These are phyloP conservation scores for Termitomyces sp. DNA, from an alignment of 768 basidiomycete genomes.

Conservation along the genomic window DNA sequence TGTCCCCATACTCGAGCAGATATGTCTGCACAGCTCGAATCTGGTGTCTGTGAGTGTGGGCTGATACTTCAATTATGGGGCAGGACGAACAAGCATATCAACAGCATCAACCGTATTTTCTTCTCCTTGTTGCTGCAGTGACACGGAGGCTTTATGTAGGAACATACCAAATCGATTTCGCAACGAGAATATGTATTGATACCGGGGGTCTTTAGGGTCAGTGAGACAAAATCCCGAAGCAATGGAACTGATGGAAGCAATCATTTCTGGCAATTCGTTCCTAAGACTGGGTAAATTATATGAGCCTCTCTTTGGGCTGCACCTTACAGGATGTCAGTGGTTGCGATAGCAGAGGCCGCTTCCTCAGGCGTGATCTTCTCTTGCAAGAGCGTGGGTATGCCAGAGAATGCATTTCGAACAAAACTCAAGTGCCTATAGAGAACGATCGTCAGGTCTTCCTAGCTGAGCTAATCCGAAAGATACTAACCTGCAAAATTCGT, in stretches of 20 bases:
- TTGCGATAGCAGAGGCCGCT: constrained; percentile 34
- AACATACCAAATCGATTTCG: constrained; percentile 64
- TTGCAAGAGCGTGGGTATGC: constrained; percentile 64
- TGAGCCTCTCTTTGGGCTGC: background rate
- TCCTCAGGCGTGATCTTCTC: constrained; percentile 52
- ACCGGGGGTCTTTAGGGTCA: constrained; percentile 61
- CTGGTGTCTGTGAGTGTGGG: constrained; percentile 27
- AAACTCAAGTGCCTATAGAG: constrained; percentile 56
- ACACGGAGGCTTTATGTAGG: constrained; percentile 66
- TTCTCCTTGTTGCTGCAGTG: constrained; percentile 68
- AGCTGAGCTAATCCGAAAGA: background rate
- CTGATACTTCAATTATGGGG: background rate
- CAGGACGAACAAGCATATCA: constrained; percentile 54
- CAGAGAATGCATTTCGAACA: constrained; percentile 72
- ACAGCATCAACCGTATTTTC: constrained; percentile 83
- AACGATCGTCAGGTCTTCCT: background rate
- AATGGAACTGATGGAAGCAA: constrained; percentile 58
- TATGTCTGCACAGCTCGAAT: constrained; percentile 67
- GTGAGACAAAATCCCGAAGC: constrained; percentile 65
- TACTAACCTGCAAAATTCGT: constrained; percentile 78
- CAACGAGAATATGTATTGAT: constrained; percentile 55
- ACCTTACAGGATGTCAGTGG: constrained; percentile 69
- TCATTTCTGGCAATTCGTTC: constrained; percentile 75
- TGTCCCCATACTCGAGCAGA: constrained; percentile 74
- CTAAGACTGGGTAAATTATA: constrained; percentile 20